phyloP scores from a whole-genome alignment of 306 rosid species.

The Hippophae rhamnoides region DNA sequence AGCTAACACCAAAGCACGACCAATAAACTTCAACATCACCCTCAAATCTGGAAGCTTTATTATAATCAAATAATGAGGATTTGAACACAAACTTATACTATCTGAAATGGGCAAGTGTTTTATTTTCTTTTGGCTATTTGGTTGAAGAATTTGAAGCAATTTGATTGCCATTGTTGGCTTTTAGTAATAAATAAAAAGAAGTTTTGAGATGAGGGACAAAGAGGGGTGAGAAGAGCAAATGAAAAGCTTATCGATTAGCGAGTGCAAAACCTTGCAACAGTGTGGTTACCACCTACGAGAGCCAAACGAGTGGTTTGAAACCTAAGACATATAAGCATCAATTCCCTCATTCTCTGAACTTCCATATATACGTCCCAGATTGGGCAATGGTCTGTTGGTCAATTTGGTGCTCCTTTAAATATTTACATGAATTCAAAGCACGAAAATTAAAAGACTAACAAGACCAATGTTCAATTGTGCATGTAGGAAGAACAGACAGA shows the following conservation, averaged over 20 bases:
- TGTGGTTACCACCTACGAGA: conserved; percentile 90
- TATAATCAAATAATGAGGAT: conserved; percentile 26
- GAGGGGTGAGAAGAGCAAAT: conserved; percentile 1
- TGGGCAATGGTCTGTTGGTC: no score
- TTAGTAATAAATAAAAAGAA: not conserved
- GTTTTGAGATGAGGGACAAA: not conserved
- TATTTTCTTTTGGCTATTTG: conserved; percentile 10
- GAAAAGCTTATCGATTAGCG: conserved; percentile 34
- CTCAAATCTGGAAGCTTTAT: conserved; percentile 24
- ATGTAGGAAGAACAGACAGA: no score
- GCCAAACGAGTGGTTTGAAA: conserved; percentile 30
- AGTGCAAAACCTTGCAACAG: conserved; percentile 71
- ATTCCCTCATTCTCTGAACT: conserved; percentile 53
- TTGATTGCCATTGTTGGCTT: conserved; percentile 26
- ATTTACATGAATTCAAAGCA: no score
- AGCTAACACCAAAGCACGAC: conserved; percentile 20
- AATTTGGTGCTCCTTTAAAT: no score
- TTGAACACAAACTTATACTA: conserved; percentile 10
- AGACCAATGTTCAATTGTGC: no score
- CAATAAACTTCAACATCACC: conserved; percentile 16
- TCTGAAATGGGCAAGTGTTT: conserved; percentile 5
- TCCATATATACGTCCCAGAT: conserved; percentile 31
- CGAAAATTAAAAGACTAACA: no score
- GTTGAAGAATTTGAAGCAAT: conserved; percentile 20
- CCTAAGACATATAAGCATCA: conserved; percentile 44